Conservation (phyloP, 2,329 filamentous ascomycete species). For the Cadophora sp. region DNA sequence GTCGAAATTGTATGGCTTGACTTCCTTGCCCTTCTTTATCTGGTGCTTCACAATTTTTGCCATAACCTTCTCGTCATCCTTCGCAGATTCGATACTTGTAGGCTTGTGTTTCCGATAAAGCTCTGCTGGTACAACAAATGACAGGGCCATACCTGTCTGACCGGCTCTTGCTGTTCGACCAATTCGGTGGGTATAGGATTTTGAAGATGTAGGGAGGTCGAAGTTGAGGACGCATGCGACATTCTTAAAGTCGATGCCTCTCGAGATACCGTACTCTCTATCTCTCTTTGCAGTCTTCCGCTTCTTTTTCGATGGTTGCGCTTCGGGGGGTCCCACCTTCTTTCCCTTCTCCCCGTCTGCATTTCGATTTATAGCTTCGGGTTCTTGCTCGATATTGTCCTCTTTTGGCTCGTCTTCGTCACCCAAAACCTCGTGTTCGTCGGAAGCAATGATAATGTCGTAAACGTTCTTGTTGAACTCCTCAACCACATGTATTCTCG, state of each 20-base stretch:
- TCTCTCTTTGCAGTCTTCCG: slow-evolving; percentile 71
- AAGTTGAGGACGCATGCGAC: slow-evolving; percentile 97
- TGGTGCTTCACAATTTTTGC: slow-evolving; percentile 82
- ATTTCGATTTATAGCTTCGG: slow-evolving; percentile 27
- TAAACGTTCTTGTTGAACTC: slow-evolving; percentile 98
- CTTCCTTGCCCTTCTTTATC: slow-evolving; percentile 76
- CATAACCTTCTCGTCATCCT: slow-evolving; percentile 85
- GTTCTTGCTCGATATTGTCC: slow-evolving; percentile 46
- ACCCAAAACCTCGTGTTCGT: slow-evolving; percentile 86
- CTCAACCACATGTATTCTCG: slow-evolving; percentile 90
- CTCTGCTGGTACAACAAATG: slow-evolving; percentile 85
- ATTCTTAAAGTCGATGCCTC: slow-evolving; percentile 96
- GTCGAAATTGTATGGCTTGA: slow-evolving; percentile 93
- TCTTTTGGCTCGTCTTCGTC: slow-evolving; percentile 54
- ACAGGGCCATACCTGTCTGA: slow-evolving; percentile 92
- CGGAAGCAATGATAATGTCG: slow-evolving; percentile 96
- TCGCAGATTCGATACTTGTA: slow-evolving; percentile 76
- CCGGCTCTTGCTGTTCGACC: slow-evolving; percentile 92
- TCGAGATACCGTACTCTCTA: slow-evolving; percentile 92
- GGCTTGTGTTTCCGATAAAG: slow-evolving; percentile 89
- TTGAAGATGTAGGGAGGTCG: slow-evolving; percentile 85
- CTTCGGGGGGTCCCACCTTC: slow-evolving; percentile 43
- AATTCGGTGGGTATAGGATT: slow-evolving; percentile 96
- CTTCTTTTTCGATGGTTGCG: slow-evolving; percentile 64
- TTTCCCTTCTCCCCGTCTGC: slow-evolving; percentile 39